A percentile compares a stretch with the other conserved stretches of the same genome.
phyloP scores from a whole-genome alignment of 768 basidiomycete species.

The Termitomyces titanicus region DNA sequence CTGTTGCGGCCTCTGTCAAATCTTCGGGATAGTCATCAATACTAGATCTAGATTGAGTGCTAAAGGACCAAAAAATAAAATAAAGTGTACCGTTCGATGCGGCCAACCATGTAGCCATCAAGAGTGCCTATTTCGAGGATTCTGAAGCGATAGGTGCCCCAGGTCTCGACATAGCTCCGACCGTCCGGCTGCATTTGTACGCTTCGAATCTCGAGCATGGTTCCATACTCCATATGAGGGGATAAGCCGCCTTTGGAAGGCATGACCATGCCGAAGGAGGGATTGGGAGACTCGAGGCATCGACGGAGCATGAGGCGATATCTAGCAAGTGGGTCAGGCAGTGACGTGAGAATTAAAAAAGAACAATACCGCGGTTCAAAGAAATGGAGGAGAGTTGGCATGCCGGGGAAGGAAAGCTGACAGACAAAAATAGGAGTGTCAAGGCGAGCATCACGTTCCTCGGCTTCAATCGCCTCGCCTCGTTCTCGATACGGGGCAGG shows the following conservation, averaged over 20 bases:
- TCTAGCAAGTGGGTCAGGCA: slow-evolving; percentile 25
- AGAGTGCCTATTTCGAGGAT: slow-evolving; percentile 78
- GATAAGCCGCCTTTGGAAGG: slow-evolving; percentile 41
- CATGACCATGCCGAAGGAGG: slow-evolving; percentile 94
- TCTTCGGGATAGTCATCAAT: slow-evolving; percentile 31
- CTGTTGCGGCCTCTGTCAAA: slow-evolving; percentile 24
- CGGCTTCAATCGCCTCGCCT: slow-evolving; percentile 58
- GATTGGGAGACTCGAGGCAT: slow-evolving; percentile 73
- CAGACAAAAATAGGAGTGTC: slow-evolving; percentile 92
- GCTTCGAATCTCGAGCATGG: slow-evolving; percentile 85
- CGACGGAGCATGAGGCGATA: slow-evolving; percentile 96
- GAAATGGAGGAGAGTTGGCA: slow-evolving; percentile 87
- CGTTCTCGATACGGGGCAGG: slow-evolving; percentile 62
- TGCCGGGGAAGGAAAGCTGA: slow-evolving; percentile 86
- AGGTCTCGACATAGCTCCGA: slow-evolving; percentile 76
- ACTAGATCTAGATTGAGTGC: slow-evolving; percentile 8
- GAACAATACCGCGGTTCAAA: slow-evolving; percentile 75
- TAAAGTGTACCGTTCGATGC: slow-evolving; percentile 56
- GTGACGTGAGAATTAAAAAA: background rate
- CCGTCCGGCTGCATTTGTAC: slow-evolving; percentile 91
- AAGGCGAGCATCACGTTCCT: slow-evolving; percentile 74
- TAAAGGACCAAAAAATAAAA: background rate
- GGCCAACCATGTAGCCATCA: slow-evolving; percentile 88
- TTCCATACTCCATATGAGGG: slow-evolving; percentile 72
- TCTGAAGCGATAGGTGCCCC: slow-evolving; percentile 69